Base-by-base conservation (phyloP, 306 rosid genomes). In the Cercis canadensis region DNA sequence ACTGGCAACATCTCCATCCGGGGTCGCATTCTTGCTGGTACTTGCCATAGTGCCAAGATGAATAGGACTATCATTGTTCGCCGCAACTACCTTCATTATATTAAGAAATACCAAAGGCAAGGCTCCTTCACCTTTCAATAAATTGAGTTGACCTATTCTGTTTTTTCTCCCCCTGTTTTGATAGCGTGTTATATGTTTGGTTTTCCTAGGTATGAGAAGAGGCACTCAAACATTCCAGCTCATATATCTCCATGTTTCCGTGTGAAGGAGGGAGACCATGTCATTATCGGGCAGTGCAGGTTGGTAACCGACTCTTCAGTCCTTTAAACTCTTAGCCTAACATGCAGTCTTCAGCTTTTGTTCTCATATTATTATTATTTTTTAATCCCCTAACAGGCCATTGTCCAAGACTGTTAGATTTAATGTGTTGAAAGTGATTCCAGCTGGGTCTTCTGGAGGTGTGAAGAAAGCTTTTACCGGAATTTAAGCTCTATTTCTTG, bases 21-120 rank as follows among this genome's bases (percentile, higher is more conserved):
- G 57, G 89, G 92, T 0, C 87, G 87, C 57, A 85, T 87, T 57
- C 51, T 84, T 31, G 77, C 89, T 36, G 92, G 92, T 11, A 87
- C 92, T 52, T 87, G 92, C 77, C 89, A 84, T 7, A 87, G 92
- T 78, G 87, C 92, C 12, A 87, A 84, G 83, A 87, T 87, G 92
- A 69, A 69, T 0, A 80, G 88, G 62, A 84, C 92, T 62, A 87
- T 87, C 54, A 80, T 84, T 68, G 86, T 85, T 44, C 82, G 92
- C n/a, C 60, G 92, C 33, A 82, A 87, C 44, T 85, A 85, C 51
- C 83, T 87, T 45, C 89, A 87, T 47, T 87, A 70, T 41, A 82
- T 87, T 21, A 87, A 85, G 75, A 87, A 87, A 54, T 87, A 87
- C 45, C 92, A 82, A 69, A 82, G 92, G 92, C 36, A 47, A 46